These are phyloP conservation scores for Tephrocybe rancida DNA, from an alignment of 768 basidiomycete species.

Conservation along the genomic window DNA sequence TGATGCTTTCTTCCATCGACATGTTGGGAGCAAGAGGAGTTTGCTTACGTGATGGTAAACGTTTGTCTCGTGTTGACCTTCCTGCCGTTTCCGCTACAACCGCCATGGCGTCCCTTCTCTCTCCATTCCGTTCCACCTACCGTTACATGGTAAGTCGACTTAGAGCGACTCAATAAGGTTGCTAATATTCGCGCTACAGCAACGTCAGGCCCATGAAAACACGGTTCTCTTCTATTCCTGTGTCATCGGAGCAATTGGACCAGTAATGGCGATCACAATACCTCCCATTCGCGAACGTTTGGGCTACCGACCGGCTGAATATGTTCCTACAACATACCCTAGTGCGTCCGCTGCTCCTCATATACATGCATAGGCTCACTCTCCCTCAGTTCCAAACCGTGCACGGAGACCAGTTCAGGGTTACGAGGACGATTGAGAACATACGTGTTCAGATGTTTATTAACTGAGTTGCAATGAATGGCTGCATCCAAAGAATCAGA, in stretches of 20 bases:
- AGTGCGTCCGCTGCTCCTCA: conserved; percentile 45
- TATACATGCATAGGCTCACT: neutral
- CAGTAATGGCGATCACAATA: conserved; percentile 68
- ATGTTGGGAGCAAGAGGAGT: conserved; percentile 31
- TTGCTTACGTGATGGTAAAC: conserved; percentile 23
- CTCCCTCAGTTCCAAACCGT: conserved; percentile 64
- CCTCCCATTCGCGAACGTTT: conserved; percentile 80
- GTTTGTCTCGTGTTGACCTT: conserved; percentile 15
- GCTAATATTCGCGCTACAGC: conserved; percentile 47
- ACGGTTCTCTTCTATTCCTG: conserved; percentile 91
- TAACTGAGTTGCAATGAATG: neutral
- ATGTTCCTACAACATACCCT: conserved; percentile 78
- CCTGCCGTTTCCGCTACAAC: conserved; percentile 8
- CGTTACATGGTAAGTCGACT: conserved; percentile 43
- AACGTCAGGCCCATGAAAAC: conserved; percentile 89
- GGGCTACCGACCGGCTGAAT: conserved; percentile 72
- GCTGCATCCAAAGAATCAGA: neutral
- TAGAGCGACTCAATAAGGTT: neutral
- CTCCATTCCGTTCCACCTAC: conserved; percentile 53
- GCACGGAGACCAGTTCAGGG: conserved; percentile 68
- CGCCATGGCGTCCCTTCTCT: conserved; percentile 45
- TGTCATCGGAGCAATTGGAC: conserved; percentile 74
- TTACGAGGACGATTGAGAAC: conserved; percentile 63
- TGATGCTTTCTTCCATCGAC: conserved; percentile 87
- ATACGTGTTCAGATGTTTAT: neutral